Evolutionary conservation across 345 rosid genomes (phyloP), one percentile per base, ranked within the genome.

Genomic region (Ceriops tagal): DNA sequence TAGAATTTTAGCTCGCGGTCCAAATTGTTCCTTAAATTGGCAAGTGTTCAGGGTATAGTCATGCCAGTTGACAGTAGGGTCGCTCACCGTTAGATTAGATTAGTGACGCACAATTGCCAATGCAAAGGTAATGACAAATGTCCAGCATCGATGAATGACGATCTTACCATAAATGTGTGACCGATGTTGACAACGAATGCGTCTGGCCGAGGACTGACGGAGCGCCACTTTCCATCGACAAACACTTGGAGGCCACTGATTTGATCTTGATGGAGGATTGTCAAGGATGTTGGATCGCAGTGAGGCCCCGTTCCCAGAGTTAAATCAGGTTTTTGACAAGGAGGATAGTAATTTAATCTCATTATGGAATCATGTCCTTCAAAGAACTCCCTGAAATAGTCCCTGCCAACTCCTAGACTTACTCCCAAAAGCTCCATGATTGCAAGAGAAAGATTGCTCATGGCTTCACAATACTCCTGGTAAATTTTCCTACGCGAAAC

Each of bases 231-330:
- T 47, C 84, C 77, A 71, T 96, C 96, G 4, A 88, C 81, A 30
- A 86, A 90, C 47, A 96, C 98, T 80, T 96, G 96, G 58, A 96
- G 96, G 47, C 99, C 99, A 57, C 84, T 88, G 22, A 92, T 91
- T 49, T 82, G 83, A 73, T 88, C 99, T 80, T 96, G 99, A 73
- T 96, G 98, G 47, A 96, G 98, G 69, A 96, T 96, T 52, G 99
- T 96, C 73, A 96, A 77, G 67, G 99, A 96, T 28, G 98, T 90
- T 24, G 99, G 99, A 73, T 96, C 99, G 65, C 99, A 90, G 76
- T 95, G 99, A 78, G 99, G 99, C 21, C 99, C 99, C 32, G 99
- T 92, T 67, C 99, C 98, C 34, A 92, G 79, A 18, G 99, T 90
- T 37, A 84, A 83, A 66, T 96, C 91, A 26, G 99, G 97, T 77